phyloP scores from a whole-genome alignment of 768 basidiomycete species.

The Naganishia vishniacii region DNA sequence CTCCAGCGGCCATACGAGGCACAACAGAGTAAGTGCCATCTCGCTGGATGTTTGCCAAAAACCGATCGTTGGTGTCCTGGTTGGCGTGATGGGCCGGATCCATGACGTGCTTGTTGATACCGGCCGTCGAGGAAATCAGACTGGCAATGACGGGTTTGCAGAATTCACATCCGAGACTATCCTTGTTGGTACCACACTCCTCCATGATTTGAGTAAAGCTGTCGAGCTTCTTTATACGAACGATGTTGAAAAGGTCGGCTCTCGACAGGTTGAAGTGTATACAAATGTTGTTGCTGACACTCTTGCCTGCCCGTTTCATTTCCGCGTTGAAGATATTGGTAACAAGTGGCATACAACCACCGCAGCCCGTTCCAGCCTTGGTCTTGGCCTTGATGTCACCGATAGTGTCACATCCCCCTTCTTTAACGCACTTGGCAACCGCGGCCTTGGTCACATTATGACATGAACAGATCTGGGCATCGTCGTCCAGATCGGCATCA shows the following conservation, averaged over 20 bases:
- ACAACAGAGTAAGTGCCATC: slow-evolving; percentile 64
- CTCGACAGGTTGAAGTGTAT: slow-evolving; percentile 62
- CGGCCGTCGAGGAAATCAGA: slow-evolving; percentile 50
- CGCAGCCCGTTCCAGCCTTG: slow-evolving; percentile 68
- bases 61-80: slow-evolving; percentile 67
- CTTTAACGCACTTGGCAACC: slow-evolving; percentile 55
- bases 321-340: slow-evolving; percentile 54
- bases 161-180: slow-evolving; percentile 63
- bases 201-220: slow-evolving; percentile 59
- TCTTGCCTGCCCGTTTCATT: slow-evolving; percentile 64
- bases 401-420: slow-evolving; percentile 54
- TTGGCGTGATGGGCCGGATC: slow-evolving; percentile 61
- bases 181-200: slow-evolving; percentile 53
- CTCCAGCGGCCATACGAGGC: slow-evolving; percentile 66
- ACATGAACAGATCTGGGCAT: slow-evolving; percentile 67
- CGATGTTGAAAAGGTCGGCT: slow-evolving; percentile 62
- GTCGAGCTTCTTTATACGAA: slow-evolving; percentile 60
- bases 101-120: slow-evolving; percentile 65
- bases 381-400: slow-evolving; percentile 60
- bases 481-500: slow-evolving; percentile 65
- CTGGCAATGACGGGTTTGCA: slow-evolving; percentile 67
- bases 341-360: slow-evolving; percentile 64
- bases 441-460: slow-evolving; percentile 65
- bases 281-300: slow-evolving; percentile 58
- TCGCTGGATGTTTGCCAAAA: slow-evolving; percentile 67